Evolutionary conservation across 495 filamentous ascomycete species (phyloP).

Genomic region (Tuber brumale): DNA sequence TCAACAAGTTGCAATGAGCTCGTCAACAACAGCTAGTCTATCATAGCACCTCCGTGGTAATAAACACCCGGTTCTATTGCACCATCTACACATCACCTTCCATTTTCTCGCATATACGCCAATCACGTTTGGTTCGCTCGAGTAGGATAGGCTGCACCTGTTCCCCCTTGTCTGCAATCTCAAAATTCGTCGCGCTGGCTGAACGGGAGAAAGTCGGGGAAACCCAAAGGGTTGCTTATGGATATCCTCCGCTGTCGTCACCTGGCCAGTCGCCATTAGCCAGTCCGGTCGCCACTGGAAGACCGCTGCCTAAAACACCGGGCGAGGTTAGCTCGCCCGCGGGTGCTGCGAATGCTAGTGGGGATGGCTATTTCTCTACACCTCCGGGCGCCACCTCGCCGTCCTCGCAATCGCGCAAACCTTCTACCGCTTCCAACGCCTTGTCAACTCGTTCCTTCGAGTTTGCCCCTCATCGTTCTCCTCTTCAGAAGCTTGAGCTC

Average conservation of each 20-base stretch:
- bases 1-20: background rate
- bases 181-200: constrained; percentile 20
- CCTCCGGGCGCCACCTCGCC: constrained; percentile 11
- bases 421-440: constrained; percentile 16
- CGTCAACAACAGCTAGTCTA: background rate
- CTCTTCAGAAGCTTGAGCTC: constrained; percentile 83
- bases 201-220: constrained; percentile 11
- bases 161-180: background rate
- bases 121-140: background rate
- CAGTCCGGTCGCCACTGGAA: background rate
- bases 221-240: constrained; percentile 14
- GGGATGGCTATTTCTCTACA: constrained; percentile 10
- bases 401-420: constrained; percentile 23
- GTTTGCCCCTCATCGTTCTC: constrained; percentile 53
- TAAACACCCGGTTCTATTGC: background rate
- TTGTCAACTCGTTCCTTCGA: constrained; percentile 22
- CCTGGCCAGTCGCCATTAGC: constrained; percentile 8
- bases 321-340: background rate
- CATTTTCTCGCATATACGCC: background rate
- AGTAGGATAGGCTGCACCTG: background rate
- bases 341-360: background rate
- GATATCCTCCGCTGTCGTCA: constrained; percentile 10
- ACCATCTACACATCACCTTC: background rate
- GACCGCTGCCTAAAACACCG: background rate
- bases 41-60: background rate